Conservation (phyloP, 257 asterid genomes). For the Solanum microdontum region DNA sequence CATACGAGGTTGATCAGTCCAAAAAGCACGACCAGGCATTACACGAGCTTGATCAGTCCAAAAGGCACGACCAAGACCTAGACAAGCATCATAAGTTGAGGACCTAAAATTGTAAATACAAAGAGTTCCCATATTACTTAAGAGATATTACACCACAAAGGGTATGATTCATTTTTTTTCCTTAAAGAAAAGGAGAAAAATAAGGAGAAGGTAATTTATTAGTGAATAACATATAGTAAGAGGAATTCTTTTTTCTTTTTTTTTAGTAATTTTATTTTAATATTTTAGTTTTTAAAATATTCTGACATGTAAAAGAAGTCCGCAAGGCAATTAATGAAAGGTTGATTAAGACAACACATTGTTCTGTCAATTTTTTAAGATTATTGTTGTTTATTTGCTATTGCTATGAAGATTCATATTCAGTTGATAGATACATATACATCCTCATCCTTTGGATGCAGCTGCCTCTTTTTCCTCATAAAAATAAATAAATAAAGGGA, state of each 20-base stretch:
- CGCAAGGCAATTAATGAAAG: conserved; percentile 15
- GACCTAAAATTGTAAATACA: conserved; percentile 12
- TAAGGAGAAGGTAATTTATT: neutral
- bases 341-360: neutral
- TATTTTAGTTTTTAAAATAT: neutral
- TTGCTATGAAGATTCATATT: neutral
- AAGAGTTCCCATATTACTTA: neutral
- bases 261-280: neutral
- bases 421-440: neutral
- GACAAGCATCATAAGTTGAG: neutral
- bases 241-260: fast-evolving
- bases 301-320: conserved; percentile 14
- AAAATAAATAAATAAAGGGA: neutral
- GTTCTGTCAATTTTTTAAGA: neutral
- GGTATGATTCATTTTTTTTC: neutral
- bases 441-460: neutral
- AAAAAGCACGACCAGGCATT: fast-evolving
- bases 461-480: neutral
- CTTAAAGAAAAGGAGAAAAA: neutral
- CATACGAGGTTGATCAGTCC: neutral
- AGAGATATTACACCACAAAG: neutral
- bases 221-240: neutral
- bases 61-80: neutral
- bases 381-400: neutral
- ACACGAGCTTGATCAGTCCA: neutral